These are phyloP conservation scores for Coccomyxa sp. DNA, from an alignment of 139 green algal species.

Conservation along the genomic window DNA sequence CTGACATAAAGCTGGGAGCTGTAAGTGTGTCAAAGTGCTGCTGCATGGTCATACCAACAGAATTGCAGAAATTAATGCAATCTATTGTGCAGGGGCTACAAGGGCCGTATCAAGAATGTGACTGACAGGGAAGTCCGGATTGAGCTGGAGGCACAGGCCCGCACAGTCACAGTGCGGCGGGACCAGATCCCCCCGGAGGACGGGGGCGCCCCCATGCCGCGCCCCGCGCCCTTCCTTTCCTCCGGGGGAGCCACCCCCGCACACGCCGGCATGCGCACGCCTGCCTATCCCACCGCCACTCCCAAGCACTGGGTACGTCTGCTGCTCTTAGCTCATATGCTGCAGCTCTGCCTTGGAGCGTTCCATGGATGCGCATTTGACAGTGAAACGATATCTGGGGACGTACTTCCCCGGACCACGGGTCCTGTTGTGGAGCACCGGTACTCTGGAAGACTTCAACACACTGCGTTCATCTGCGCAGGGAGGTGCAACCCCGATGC, in stretches of 20 bases:
- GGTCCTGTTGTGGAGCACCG: background rate
- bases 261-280: constrained; percentile 37
- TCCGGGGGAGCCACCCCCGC: constrained; percentile 29
- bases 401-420: background rate
- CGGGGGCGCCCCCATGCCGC: background rate
- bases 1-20: background rate
- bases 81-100: constrained; percentile 61
- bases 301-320: background rate
- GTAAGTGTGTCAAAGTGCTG: background rate
- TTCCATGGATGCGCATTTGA: background rate
- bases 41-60: too few species aligned
- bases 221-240: constrained; percentile 9
- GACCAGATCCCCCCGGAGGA: constrained; percentile 32
- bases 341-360: background rate
- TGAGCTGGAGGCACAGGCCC: constrained; percentile 87
- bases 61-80: background rate
- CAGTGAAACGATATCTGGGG: background rate
- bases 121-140: constrained; percentile 72
- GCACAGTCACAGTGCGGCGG: constrained; percentile 67
- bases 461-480: background rate
- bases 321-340: background rate
- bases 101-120: constrained; percentile 72
- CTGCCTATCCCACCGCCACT: constrained; percentile 25
- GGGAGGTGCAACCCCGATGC: constrained; percentile 28
- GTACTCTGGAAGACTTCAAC: background rate